Evolutionary conservation across 768 basidiomycete genomes (phyloP), one percentile per base, ranked within the genome.

Genomic region (Tulasnella sp.): DNA sequence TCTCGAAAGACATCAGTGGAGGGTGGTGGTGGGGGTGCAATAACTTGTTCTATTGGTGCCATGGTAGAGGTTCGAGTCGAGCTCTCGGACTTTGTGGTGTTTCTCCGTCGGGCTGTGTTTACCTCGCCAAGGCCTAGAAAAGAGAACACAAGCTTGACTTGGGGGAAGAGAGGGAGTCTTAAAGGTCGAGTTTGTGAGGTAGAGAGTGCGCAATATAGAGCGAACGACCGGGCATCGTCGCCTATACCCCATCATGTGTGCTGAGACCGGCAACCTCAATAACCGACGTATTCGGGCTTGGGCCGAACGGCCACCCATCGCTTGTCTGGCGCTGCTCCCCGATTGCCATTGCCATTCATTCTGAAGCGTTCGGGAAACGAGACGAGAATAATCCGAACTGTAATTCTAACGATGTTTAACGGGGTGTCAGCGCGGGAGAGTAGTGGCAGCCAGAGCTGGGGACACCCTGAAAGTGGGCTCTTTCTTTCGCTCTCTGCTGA

Each of bases 1-100:
- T 87, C 86, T 86, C 75, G 87, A 86, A 87, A 80, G n/a, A 80
- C 42, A 20, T 1, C 24, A 22, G 79, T 80, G 14, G 79, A 80
- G 18, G 44, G 79, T 9, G 72, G 48, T 2, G 79, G 40, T 14
- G 79, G 72, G 41, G 79, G 42, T 31, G 79, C 79, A 37, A 58
- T 41, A 14, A 80, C 69, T 18, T 8, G 31, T 54, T 80, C 4
- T 12, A 41, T 69, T 50, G 72, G 28, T 24, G 79, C 41, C 74
- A 75, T 75, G 74, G 54, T 7, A 54, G 54, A 24, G 50, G 50
- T 54, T 54, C 50, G 24, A 54, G 24, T n/a, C 24, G 20, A 54
- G 2, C 22, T n/a, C n/a, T n/a, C n/a, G n/a, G n/a, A n/a, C 5
- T 44, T 24, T 42, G 34, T 75, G 46, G 73, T 40, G 28, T 24